Conservation (phyloP, 208 protist species). For the Acanthamoeba lenticulata region DNA sequence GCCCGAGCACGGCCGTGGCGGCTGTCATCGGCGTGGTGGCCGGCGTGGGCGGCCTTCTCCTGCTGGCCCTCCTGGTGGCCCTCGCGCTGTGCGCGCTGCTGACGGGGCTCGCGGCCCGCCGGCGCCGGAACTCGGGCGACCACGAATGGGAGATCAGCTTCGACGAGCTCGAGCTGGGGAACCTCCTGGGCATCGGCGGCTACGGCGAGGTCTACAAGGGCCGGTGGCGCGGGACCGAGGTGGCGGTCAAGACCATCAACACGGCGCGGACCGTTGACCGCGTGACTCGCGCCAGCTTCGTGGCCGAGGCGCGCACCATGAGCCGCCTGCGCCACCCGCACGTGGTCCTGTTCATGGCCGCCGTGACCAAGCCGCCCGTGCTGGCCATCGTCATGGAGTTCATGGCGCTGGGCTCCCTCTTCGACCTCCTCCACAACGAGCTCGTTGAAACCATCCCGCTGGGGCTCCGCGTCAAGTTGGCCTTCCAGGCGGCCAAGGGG, state of each 20-base stretch:
- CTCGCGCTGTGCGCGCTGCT: not conserved
- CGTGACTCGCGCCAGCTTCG: not conserved
- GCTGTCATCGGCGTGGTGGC: not conserved
- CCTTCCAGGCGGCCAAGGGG: not conserved
- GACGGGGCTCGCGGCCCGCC: not conserved
- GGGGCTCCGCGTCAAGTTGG: not conserved
- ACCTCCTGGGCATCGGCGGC: not conserved
- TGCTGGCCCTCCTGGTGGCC: not conserved
- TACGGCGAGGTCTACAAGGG: conserved; percentile 18
- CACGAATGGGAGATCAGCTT: not conserved
- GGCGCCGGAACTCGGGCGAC: too few species aligned
- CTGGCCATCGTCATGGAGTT: conserved; percentile 39
- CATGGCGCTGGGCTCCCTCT: not conserved
- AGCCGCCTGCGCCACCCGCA: not conserved
- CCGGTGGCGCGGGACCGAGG: not conserved
- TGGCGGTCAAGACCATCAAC: conserved; percentile 1
- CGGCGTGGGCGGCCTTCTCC: not conserved
- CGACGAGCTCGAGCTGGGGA: not conserved
- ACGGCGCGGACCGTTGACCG: not conserved
- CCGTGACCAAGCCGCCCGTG: not conserved
- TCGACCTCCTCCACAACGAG: not conserved
- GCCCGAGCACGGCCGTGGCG: not conserved
- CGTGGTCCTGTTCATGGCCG: conserved; percentile 38
- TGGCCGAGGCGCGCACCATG: not conserved
- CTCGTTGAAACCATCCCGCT: not conserved